phyloP scores from a whole-genome alignment of 148 eudicot genomes.

The Agrostemma githago region DNA sequence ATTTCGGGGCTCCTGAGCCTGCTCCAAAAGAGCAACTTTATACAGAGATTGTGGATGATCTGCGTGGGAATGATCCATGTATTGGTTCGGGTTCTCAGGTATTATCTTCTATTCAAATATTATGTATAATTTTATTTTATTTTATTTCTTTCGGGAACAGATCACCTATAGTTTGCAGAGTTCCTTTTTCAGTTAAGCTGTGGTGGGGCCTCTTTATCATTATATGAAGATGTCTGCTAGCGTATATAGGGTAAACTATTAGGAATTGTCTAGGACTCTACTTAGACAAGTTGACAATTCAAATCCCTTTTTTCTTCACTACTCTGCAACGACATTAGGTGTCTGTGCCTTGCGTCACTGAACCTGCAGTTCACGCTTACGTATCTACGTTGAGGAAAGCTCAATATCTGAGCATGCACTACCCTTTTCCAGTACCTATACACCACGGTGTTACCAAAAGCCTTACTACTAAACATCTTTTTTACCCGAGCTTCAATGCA shows the following conservation, averaged over 20 bases:
- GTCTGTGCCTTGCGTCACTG: neutral
- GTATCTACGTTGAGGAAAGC: neutral
- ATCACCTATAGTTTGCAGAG: no score
- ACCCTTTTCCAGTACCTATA: no score
- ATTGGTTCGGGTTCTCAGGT: slow-evolving; percentile 99
- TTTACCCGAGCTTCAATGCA: no score
- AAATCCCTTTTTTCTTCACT: neutral
- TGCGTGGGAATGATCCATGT: slow-evolving; percentile 86
- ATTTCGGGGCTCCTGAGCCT: slow-evolving; percentile 97
- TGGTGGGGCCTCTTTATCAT: neutral
- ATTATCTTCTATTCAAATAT: slow-evolving; percentile 9
- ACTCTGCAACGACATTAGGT: neutral
- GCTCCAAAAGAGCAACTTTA: slow-evolving; percentile 92
- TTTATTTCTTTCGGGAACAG: no score
- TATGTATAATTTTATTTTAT: no score
- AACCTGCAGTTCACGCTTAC: neutral
- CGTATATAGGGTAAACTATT: neutral
- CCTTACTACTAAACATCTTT: no score
- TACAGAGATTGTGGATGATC: slow-evolving; percentile 94
- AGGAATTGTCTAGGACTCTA: neutral
- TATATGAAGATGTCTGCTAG: neutral
- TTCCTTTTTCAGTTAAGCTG: neutral
- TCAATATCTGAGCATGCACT: no score
- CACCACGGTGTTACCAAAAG: no score
- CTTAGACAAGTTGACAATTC: neutral